Evolutionary conservation across 148 eudicot species (phyloP).

Genomic region (Heliosperma pusillum): DNA sequence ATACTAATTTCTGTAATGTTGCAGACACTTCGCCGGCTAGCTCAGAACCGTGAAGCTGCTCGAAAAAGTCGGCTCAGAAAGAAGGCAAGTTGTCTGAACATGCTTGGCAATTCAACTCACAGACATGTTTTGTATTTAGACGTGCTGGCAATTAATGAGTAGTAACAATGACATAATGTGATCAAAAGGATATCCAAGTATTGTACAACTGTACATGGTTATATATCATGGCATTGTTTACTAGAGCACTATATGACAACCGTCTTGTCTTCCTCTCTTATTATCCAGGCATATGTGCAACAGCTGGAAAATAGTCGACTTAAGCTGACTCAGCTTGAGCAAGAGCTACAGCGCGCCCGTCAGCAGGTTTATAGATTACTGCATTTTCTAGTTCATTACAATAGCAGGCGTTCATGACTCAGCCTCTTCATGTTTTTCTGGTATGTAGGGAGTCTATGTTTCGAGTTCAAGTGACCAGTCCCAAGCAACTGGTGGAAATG

Average conservation of each 20-base stretch:
- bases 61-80: slow-evolving; percentile 88
- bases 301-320: no score
- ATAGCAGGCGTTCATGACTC: not conserved
- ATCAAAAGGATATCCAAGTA: no score
- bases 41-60: slow-evolving; percentile 99
- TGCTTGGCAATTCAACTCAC: not conserved
- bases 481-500: slow-evolving; percentile 54
- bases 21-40: slow-evolving; percentile 85
- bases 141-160: not conserved
- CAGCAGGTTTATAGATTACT: no score
- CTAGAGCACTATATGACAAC: not conserved
- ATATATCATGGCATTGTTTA: no score
- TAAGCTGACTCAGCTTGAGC: no score
- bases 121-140: not conserved
- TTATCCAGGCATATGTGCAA: no score
- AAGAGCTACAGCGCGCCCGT: not conserved
- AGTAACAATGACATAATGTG: no score
- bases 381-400: not conserved
- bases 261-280: not conserved
- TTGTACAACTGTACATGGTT: no score
- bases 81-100: slow-evolving; percentile 42
- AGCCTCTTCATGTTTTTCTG: slow-evolving; percentile 5
- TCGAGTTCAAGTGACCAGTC: slow-evolving; percentile 75
- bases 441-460: slow-evolving; percentile 59
- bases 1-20: slow-evolving; percentile 14